These are phyloP conservation scores for Lentinus brumalis DNA, from an alignment of 768 basidiomycete genomes.

Conservation along the genomic window DNA sequence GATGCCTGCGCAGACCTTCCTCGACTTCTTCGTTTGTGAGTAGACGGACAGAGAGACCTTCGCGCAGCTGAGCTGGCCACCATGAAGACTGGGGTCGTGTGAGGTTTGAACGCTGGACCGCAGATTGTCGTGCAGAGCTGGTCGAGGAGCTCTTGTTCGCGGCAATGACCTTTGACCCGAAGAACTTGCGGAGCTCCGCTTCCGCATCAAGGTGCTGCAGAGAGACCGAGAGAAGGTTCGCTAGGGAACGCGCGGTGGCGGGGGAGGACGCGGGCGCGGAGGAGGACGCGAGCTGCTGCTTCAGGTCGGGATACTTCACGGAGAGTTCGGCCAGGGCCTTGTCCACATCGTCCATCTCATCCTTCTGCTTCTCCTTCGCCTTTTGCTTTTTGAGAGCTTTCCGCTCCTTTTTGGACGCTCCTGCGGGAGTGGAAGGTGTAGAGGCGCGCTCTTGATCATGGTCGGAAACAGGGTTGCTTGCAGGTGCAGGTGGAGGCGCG, in stretches of 20 bases:
- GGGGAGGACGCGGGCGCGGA: conserved; percentile 24
- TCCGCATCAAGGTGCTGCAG: conserved; percentile 82
- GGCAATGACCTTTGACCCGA: conserved; percentile 87
- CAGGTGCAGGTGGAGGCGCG: conserved; percentile 1
- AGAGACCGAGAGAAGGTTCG: conserved; percentile 73
- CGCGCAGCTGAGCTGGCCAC: conserved; percentile 68
- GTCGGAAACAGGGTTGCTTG: neutral
- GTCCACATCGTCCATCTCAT: conserved; percentile 78
- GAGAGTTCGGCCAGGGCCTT: conserved; percentile 84
- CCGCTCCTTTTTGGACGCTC: conserved; percentile 47
- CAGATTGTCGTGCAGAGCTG: conserved; percentile 37
- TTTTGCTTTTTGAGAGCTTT: conserved; percentile 63
- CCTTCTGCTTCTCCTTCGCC: conserved; percentile 53
- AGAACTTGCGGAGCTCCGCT: conserved; percentile 91
- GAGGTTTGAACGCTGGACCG: conserved; percentile 63
- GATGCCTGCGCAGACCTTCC: conserved; percentile 43
- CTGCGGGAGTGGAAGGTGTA: conserved; percentile 8
- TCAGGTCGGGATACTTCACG: conserved; percentile 64
- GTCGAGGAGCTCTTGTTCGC: conserved; percentile 49
- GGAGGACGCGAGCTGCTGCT: conserved; percentile 38
- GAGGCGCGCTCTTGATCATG: neutral
- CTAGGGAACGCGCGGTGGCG: conserved; percentile 36
- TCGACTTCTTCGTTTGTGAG: conserved; percentile 57
- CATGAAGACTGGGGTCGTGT: conserved; percentile 77
- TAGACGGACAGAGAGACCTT: conserved; percentile 69